phyloP scores from a whole-genome alignment of 305 asterid species.

The Fraxinus nigra region DNA sequence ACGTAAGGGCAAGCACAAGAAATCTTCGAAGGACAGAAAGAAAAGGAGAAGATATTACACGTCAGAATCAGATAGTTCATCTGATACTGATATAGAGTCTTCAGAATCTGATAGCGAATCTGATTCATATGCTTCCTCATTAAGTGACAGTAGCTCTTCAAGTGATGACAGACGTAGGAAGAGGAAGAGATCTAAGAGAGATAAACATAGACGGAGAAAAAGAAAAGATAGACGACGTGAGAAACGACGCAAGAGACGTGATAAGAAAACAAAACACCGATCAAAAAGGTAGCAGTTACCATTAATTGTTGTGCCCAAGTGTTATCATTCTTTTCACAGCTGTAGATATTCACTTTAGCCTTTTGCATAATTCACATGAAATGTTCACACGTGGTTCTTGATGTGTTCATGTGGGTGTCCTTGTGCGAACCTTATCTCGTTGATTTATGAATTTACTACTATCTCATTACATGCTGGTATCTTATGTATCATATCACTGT shows the following conservation, averaged over 20 bases:
- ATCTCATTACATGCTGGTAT: neutral
- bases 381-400: neutral
- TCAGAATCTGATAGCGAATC: constrained; percentile 81
- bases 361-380: neutral
- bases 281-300: constrained; percentile 57
- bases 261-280: constrained; percentile 72
- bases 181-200: constrained; percentile 82
- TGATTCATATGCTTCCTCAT: constrained; percentile 59
- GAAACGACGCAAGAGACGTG: constrained; percentile 76
- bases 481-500: neutral
- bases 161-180: constrained; percentile 79
- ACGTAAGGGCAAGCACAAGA: constrained; percentile 78
- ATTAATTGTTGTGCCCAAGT: neutral
- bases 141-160: constrained; percentile 81
- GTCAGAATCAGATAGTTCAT: constrained; percentile 80
- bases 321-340: neutral
- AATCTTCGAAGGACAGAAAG: constrained; percentile 66
- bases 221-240: constrained; percentile 74
- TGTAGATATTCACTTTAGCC: neutral
- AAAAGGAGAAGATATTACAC: constrained; percentile 70
- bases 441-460: neutral
- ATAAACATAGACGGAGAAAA: constrained; percentile 61
- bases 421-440: neutral
- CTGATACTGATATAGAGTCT: constrained; percentile 68
- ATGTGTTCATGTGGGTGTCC: neutral